Conservation (phyloP, 352 stramenopile genomes). For the Phytophthora cryptogea region DNA sequence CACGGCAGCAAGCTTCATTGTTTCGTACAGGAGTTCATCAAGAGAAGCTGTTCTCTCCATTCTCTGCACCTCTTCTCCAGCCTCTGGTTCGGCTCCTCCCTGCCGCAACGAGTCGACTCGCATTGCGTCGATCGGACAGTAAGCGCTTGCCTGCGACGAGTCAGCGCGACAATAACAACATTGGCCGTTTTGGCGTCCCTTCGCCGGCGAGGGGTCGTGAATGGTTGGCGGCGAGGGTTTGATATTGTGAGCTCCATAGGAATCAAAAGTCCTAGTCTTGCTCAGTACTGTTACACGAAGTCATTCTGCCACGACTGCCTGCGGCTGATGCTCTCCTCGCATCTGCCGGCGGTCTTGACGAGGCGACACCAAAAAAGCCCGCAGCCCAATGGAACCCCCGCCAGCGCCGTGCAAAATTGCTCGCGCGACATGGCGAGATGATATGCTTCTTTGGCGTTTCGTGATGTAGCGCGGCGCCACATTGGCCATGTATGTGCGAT, state of each 20-base stretch:
- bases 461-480: too few relatives aligned
- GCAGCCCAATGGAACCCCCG: not conserved
- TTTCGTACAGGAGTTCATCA: too few relatives aligned
- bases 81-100: not conserved
- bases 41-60: too few relatives aligned
- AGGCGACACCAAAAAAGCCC: not conserved
- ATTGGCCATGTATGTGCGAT: too few relatives aligned
- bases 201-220: not conserved
- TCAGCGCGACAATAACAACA: not conserved
- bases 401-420: too few relatives aligned
- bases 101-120: too few relatives aligned
- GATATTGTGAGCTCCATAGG: too few relatives aligned
- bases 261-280: too few relatives aligned
- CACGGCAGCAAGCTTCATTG: too few relatives aligned
- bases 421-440: not conserved
- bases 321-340: not conserved
- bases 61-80: too few relatives aligned
- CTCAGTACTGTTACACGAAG: too few relatives aligned
- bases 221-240: not conserved
- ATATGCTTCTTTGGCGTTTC: conserved; percentile 1
- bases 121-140: too few relatives aligned
- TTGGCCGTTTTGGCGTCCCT: not conserved
- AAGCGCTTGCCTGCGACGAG: not conserved
- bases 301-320: not conserved
- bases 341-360: not conserved